phyloP scores from a whole-genome alignment of 306 rosid species.

The Ochetophila trinervis region DNA sequence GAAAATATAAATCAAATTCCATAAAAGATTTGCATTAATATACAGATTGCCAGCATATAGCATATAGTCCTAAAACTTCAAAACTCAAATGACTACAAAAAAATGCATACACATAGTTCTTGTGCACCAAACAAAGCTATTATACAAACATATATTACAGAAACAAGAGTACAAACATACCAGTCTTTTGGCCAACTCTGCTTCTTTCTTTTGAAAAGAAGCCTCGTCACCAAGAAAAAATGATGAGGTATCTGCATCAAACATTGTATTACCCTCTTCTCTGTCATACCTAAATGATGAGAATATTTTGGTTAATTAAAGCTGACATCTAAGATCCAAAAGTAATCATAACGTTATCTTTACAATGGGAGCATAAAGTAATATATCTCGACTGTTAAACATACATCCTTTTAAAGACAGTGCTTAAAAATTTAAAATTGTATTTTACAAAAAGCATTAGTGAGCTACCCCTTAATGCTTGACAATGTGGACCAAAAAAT shows the following conservation, averaged over 20 bases:
- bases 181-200: conserved; percentile 93
- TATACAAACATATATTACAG: neutral
- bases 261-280: conserved; percentile 89
- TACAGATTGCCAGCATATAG: no score
- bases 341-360: conserved; percentile 8
- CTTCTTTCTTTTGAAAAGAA: conserved; percentile 94
- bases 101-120: neutral
- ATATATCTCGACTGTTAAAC: neutral
- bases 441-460: neutral
- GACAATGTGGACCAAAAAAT: conserved; percentile 1
- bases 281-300: conserved; percentile 75
- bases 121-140: conserved; percentile 13
- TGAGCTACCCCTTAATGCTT: neutral
- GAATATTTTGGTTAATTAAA: conserved; percentile 23
- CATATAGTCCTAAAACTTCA: no score
- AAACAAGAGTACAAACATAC: conserved; percentile 36
- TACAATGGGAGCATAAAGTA: neutral
- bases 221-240: conserved; percentile 81
- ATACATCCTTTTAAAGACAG: no score
- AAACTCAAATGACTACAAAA: no score
- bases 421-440: neutral
- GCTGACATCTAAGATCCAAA: conserved; percentile 1
- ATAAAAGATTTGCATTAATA: neutral
- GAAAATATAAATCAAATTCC: conserved; percentile 20
- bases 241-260: conserved; percentile 73